Evolutionary conservation across 2,329 filamentous ascomycete species (phyloP).

Genomic region (Fusarium virguliforme): DNA sequence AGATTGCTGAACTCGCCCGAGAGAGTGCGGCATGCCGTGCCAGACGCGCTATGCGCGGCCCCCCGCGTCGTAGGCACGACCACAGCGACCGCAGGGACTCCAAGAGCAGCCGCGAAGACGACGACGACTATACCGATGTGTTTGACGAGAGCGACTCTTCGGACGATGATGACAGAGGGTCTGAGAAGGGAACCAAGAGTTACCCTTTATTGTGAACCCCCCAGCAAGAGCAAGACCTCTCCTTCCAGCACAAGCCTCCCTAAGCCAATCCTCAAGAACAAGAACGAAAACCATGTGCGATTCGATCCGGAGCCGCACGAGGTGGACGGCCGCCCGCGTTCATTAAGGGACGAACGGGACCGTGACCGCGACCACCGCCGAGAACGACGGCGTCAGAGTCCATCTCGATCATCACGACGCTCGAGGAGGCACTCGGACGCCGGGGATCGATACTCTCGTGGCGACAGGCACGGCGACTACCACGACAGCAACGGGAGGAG

Average conservation of each 20-base stretch:
- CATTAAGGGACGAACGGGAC: constrained; percentile 55
- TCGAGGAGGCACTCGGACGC: constrained; percentile 51
- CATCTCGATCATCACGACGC: constrained; percentile 44
- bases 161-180: constrained; percentile 54
- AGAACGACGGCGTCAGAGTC: constrained; percentile 41
- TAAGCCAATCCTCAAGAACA: constrained; percentile 75
- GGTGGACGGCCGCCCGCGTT: constrained; percentile 55
- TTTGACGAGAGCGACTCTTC: constrained; percentile 55
- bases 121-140: constrained; percentile 52
- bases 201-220: constrained; percentile 60
- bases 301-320: constrained; percentile 67
- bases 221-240: constrained; percentile 54
- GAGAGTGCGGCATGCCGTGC: constrained; percentile 65
- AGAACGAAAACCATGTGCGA: constrained; percentile 70
- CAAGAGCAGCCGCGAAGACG: constrained; percentile 55
- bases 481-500: constrained; percentile 52
- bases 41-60: constrained; percentile 51
- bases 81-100: constrained; percentile 51
- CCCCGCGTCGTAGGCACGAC: constrained; percentile 30
- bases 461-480: constrained; percentile 57
- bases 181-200: constrained; percentile 53
- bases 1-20: constrained; percentile 68
- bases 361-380: constrained; percentile 47
- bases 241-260: constrained; percentile 60
- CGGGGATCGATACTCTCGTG: constrained; percentile 44